Evolutionary conservation across 805 yeast genomes (phyloP).

Genomic region (Naumovozyma dairenensis): DNA sequence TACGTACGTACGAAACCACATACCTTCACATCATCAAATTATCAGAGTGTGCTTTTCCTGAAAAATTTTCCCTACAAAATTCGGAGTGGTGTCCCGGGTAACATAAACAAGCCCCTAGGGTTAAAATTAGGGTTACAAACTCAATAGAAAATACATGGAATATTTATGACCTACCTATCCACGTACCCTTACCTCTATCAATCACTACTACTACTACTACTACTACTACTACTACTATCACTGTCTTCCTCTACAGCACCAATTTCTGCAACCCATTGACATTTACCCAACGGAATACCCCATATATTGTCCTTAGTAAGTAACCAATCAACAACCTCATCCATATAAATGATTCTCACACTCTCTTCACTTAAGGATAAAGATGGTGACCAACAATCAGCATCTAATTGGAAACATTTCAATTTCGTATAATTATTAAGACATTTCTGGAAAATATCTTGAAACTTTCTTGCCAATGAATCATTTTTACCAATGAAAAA

Average conservation of each 20-base stretch:
- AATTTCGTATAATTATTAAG: constrained; percentile 62
- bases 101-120: too few species aligned
- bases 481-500: constrained; percentile 26
- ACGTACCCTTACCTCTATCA: neutral
- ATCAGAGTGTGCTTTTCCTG: too few species aligned
- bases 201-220: constrained; percentile 13
- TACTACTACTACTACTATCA: constrained; percentile 10
- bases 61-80: too few species aligned
- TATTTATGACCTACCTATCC: too few species aligned
- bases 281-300: constrained; percentile 69
- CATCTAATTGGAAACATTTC: constrained; percentile 34
- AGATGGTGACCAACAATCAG: constrained; percentile 27
- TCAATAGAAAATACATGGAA: too few species aligned
- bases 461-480: constrained; percentile 39
- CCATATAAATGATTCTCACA: constrained; percentile 43
- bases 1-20: too few species aligned
- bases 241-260: constrained; percentile 16
- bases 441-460: constrained; percentile 42
- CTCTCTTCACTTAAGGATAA: constrained; percentile 8
- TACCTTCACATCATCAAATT: too few species aligned
- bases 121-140: too few species aligned
- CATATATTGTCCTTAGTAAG: constrained; percentile 49
- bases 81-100: too few species aligned
- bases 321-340: constrained; percentile 62
- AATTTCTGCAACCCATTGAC: constrained; percentile 24